A percentile compares a stretch with the other conserved stretches of the same genome.
Evolutionary conservation across 2,329 filamentous ascomycete genomes (phyloP).

Genomic region (Raffaelea arxii): DNA sequence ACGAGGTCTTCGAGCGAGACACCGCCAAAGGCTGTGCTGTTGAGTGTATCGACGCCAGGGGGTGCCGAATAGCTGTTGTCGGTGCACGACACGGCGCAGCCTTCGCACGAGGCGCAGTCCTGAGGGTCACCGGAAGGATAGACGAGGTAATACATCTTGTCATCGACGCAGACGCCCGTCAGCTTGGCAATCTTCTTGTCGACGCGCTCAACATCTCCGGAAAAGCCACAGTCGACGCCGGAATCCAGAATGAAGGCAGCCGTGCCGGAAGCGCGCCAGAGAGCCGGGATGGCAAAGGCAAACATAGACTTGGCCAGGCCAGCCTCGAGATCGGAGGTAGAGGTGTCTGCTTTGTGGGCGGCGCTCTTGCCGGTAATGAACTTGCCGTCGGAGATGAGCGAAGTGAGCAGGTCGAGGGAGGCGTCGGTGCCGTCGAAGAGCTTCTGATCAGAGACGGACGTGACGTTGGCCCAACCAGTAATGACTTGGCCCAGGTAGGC

Average conservation of each 20-base stretch:
- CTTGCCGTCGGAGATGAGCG: conserved; percentile 19
- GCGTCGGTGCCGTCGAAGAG: conserved; percentile 17
- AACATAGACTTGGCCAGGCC: conserved; percentile 18
- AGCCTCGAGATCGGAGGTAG: neutral
- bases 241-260: conserved; percentile 24
- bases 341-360: neutral
- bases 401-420: conserved; percentile 15
- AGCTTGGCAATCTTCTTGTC: conserved; percentile 14
- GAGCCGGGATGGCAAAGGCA: conserved; percentile 20
- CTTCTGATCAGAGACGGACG: conserved; percentile 6
- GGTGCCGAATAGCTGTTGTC: conserved; percentile 18
- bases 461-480: conserved; percentile 16
- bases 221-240: conserved; percentile 16
- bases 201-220: conserved; percentile 9
- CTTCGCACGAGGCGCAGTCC: neutral
- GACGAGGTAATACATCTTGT: conserved; percentile 22
- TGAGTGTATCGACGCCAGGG: conserved; percentile 18
- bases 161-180: conserved; percentile 16
- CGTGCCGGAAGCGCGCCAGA: conserved; percentile 18
- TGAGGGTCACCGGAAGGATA: conserved; percentile 5
- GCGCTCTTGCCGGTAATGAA: conserved; percentile 14
- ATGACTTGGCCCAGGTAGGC: conserved; percentile 19
- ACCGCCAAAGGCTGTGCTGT: conserved; percentile 14
- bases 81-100: conserved; percentile 1
- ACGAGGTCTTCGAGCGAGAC: conserved; percentile 17